Evolutionary conservation across 192 early-diverging fungal species (phyloP), one percentile per base, ranked within the genome.

Genomic region (Backusella mclennaniae): DNA sequence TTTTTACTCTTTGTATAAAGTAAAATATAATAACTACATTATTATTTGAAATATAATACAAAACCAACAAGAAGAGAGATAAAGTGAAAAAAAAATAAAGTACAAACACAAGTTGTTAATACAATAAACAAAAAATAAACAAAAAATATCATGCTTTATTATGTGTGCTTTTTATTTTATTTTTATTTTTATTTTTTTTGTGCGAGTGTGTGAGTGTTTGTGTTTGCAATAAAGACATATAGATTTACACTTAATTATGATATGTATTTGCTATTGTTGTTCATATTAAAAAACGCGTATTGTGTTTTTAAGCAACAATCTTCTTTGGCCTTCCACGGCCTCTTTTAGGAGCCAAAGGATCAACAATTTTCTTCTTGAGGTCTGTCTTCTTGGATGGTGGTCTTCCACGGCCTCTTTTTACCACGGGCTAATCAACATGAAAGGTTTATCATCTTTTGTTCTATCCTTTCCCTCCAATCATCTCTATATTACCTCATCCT

Each of bases 301-400:
- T 23, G 39, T 74, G 21, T 12, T 35, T 66, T 74, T 66, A 74
- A 63, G 52, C 49, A 29, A 38, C 15, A 17, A 66, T 14, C 35
- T 74, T 74, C 73, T 74, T 74, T 66, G 73, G 73, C 42, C 73
- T 74, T 59, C 73, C 73, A 41, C 53, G 36, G 3, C 73, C 73
- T 36, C 73, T 42, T n/a, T 74, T 74, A 9, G 73, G 49, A 66
- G n/a, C 56, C 29, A 56, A 74, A 33, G 36, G 53, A 39, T 74
- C 73, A 19, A 36, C 36, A 1, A 41, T 29, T 17, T 56, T 74
- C 29, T 59, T 66, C 44, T 42, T 26, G 21, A 33, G 33, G 4
- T 53, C 53, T 29, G 35, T 38, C n/a, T 63, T 39, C 33, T 74
- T 74, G 38, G 23, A 38, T 66, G 56, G 33, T 19, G 73, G 73